These are phyloP conservation scores for Cucumis sativus DNA, from an alignment of 306 rosid species.

Conservation along the genomic window Cucumber_9930_V3 NC_026658.2:14202501-14203000, in stretches of 20 bases:
- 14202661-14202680: neutral
- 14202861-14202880: neutral
- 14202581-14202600: neutral
- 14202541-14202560: neutral
- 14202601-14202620: neutral
- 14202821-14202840: neutral
- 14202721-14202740: neutral
- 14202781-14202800: neutral
- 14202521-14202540: neutral
- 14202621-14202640: neutral
- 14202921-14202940: neutral
- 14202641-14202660: neutral
- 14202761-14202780: neutral
- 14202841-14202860: neutral
- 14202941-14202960: neutral
- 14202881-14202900: neutral
- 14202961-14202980: neutral
- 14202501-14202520: neutral
- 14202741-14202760: neutral
- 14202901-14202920: neutral
- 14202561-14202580: neutral
- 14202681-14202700: neutral
- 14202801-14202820: neutral
- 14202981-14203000: neutral
- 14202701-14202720: neutral